phyloP scores from a whole-genome alignment of 2,329 filamentous ascomycete genomes.

The Thelonectria discophora region DNA sequence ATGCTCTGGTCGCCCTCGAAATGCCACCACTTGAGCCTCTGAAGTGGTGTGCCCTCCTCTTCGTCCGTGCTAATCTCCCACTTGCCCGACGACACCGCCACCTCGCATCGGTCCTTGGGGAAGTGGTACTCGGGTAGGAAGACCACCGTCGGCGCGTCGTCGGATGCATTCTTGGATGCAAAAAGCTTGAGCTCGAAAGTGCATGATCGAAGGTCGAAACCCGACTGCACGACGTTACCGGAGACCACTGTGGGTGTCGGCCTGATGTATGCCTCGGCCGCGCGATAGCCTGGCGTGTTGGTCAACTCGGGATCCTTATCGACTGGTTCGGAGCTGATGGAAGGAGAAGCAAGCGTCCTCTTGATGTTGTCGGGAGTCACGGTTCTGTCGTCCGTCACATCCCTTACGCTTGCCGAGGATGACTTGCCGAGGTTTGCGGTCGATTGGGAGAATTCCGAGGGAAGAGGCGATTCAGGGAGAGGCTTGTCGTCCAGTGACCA shows the following conservation, averaged over 20 bases:
- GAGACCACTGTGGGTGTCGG: slow-evolving; percentile 81
- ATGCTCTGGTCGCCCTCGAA: slow-evolving; percentile 83
- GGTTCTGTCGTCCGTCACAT: slow-evolving; percentile 61
- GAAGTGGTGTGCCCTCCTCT: slow-evolving; percentile 72
- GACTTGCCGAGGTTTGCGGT: slow-evolving; percentile 51
- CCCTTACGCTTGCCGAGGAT: slow-evolving; percentile 42
- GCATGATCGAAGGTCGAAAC: slow-evolving; percentile 84
- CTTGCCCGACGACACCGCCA: slow-evolving; percentile 85
- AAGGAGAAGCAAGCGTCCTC: slow-evolving; percentile 72
- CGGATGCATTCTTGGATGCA: slow-evolving; percentile 64
- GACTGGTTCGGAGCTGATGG: slow-evolving; percentile 67
- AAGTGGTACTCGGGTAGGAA: slow-evolving; percentile 95
- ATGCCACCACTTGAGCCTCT: slow-evolving; percentile 93
- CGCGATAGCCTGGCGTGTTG: slow-evolving; percentile 79
- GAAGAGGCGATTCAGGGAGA: slow-evolving; percentile 62
- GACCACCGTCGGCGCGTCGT: slow-evolving; percentile 79
- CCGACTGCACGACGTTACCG: slow-evolving; percentile 75
- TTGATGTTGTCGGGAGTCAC: slow-evolving; percentile 82
- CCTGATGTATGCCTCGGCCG: slow-evolving; percentile 91
- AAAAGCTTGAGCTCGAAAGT: slow-evolving; percentile 77
- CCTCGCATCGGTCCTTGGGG: slow-evolving; percentile 73
- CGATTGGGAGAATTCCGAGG: slow-evolving; percentile 54
- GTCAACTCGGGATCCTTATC: slow-evolving; percentile 65
- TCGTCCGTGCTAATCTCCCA: slow-evolving; percentile 86
- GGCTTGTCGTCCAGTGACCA: slow-evolving; percentile 82